Percentiles rank a stretch among this genome's conserved stretches.
Evolutionary conservation across 176 grass and related monocot species (phyloP).

Genomic region (Poa annua): DNA sequence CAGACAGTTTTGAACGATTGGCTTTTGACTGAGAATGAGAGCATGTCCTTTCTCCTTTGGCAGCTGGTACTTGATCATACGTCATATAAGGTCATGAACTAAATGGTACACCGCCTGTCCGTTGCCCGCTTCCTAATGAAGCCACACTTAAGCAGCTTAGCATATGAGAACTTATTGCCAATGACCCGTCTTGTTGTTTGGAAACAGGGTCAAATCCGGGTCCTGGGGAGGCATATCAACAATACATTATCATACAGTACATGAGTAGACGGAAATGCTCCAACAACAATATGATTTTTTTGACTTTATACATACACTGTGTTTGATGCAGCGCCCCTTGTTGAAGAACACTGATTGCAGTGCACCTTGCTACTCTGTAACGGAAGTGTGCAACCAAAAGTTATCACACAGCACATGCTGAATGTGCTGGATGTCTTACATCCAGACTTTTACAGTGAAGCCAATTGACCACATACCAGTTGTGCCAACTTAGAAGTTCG

Average conservation of each 20-base stretch:
- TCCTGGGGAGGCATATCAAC: constrained; percentile 6
- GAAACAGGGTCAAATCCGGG: not conserved
- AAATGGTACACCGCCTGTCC: not conserved
- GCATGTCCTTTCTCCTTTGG: not conserved
- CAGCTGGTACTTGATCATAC: not conserved
- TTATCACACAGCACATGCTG: not conserved
- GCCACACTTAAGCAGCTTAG: not conserved
- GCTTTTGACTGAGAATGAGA: not conserved
- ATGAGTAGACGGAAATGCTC: not conserved
- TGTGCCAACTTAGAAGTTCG: not conserved
- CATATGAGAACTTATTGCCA: not conserved
- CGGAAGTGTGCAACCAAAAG: not conserved
- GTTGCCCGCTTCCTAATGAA: not conserved
- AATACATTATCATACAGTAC: constrained; percentile 1
- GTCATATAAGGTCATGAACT: not conserved
- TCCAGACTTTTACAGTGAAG: not conserved
- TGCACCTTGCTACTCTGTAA: constrained; percentile 6
- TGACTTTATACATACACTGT: not conserved
- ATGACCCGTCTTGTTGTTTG: not conserved
- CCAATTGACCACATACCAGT: not conserved
- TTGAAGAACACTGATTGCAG: not conserved
- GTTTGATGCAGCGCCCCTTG: not conserved
- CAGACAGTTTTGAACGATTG: not conserved
- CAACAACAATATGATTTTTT: not conserved
- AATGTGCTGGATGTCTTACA: not conserved